Base-by-base conservation (phyloP, 305 asterid genomes). In the Plantago rigida region DNA sequence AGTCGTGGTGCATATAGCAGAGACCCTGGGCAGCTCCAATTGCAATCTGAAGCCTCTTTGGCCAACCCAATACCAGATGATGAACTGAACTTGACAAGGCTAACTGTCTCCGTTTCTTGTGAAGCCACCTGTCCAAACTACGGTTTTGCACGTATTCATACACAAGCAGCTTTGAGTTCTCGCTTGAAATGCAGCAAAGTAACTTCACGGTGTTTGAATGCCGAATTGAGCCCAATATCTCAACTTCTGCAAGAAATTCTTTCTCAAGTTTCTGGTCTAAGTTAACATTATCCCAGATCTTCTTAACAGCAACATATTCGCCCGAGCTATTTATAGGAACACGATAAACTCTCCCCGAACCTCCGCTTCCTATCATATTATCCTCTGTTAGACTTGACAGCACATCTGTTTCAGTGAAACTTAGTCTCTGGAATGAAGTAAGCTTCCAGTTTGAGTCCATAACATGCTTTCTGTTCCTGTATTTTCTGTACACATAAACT, bases 51-150 rank as follows among this genome's bases (percentile, higher is more conserved):
- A 85, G 69, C 77, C 89, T 80, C 73, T 71, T 86, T 8, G 89
- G 87, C 96, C 96, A 91, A 56, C 85, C 95, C 67, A 91, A 78
- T 19, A 71, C 78, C 36, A 68, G 68, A 46, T 72, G 79, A 63
- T 68, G 84, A 5, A 73, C 78, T 13, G 80, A 71, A 51, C 83
- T 69, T 1, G 84, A 34, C 42, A 56, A 34, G 34, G 46, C 42
- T n/a, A 64, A 50, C 8, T 63, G 14, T 47, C 71, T 74, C 51
- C 58, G 71, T 62, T 79, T 84, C 56, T 77, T 22, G 59, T 76
- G 94, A 63, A 91, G 78, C 97, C 97, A 91, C 52, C 69, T 72
- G 57, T 91, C 97, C 29, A 91, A 75, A 51, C 97, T 91, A 1
- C 77, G 69, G 9, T 87, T 87, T 53, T 82, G 87, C 96, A 91